Percentiles rank a stretch among this genome's conserved stretches.
Conservation (phyloP, 306 rosid species). For the Rosa chinensis region DNA sequence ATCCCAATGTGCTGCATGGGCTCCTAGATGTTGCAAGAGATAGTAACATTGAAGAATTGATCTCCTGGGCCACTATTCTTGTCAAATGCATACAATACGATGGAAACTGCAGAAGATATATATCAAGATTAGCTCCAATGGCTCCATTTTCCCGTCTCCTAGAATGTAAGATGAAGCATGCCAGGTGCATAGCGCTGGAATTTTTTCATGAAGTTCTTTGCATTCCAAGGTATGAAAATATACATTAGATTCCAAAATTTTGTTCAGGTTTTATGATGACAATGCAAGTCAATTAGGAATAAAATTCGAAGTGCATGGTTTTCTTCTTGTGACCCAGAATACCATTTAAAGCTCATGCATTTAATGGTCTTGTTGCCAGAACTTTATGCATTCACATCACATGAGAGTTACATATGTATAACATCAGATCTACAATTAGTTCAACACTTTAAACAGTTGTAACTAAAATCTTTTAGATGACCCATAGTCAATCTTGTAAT, state of each 20-base stretch:
- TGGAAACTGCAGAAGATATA: conserved; percentile 58
- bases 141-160: conserved; percentile 62
- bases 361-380: neutral
- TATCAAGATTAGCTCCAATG: conserved; percentile 59
- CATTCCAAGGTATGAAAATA: conserved; percentile 58
- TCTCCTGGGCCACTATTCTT: conserved; percentile 68
- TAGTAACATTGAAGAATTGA: conserved; percentile 52
- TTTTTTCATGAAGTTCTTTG: conserved; percentile 70
- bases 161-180: conserved; percentile 46
- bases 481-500: neutral
- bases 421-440: neutral
- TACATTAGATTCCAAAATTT: neutral
- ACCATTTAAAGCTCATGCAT: neutral
- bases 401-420: neutral
- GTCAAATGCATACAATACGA: conserved; percentile 71
- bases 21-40: conserved; percentile 63
- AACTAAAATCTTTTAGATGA: neutral
- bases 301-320: neutral
- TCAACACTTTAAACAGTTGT: neutral
- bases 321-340: neutral
- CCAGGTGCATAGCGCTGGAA: conserved; percentile 61
- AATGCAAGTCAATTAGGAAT: neutral
- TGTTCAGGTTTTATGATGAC: neutral
- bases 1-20: conserved; percentile 63
- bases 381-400: neutral